Evolutionary conservation across 2,329 filamentous ascomycete genomes (phyloP).

Genomic region (Simplicillium sp.): DNA sequence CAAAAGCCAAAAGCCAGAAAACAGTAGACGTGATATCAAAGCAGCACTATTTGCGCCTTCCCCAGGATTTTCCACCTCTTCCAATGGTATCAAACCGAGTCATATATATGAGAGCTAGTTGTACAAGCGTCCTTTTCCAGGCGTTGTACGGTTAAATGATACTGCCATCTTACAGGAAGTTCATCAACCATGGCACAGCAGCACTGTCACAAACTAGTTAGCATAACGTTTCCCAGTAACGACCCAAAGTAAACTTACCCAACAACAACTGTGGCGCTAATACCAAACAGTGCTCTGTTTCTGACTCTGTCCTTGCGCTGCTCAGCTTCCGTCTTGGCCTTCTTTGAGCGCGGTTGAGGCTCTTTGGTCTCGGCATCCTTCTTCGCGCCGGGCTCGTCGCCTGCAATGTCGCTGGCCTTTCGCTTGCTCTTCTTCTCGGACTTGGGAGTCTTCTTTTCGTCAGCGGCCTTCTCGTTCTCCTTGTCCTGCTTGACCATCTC

Average conservation of each 20-base stretch:
- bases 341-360: constrained; percentile 54
- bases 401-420: constrained; percentile 65
- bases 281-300: constrained; percentile 74
- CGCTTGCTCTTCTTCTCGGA: constrained; percentile 53
- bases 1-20: too few relatives aligned
- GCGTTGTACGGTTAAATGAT: too few relatives aligned
- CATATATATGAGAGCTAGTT: too few relatives aligned
- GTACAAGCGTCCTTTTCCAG: too few relatives aligned
- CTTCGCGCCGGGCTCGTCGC: constrained; percentile 42
- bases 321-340: constrained; percentile 70
- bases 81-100: too few relatives aligned
- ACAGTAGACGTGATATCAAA: too few relatives aligned
- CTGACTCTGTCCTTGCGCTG: constrained; percentile 79
- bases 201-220: constrained; percentile 22
- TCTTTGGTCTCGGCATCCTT: constrained; percentile 24
- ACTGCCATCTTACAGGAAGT: constrained; percentile 29
- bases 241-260: constrained; percentile 56
- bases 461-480: constrained; percentile 27
- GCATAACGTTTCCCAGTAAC: neutral
- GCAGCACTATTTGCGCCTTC: too few relatives aligned
- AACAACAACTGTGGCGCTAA: constrained; percentile 78
- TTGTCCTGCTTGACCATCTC: constrained; percentile 70
- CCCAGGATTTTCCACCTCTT: too few relatives aligned
- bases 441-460: constrained; percentile 30
- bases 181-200: constrained; percentile 41